phyloP scores from a whole-genome alignment of 2,329 filamentous ascomycete species.

The Chrysosporium queenslandicum region DNA sequence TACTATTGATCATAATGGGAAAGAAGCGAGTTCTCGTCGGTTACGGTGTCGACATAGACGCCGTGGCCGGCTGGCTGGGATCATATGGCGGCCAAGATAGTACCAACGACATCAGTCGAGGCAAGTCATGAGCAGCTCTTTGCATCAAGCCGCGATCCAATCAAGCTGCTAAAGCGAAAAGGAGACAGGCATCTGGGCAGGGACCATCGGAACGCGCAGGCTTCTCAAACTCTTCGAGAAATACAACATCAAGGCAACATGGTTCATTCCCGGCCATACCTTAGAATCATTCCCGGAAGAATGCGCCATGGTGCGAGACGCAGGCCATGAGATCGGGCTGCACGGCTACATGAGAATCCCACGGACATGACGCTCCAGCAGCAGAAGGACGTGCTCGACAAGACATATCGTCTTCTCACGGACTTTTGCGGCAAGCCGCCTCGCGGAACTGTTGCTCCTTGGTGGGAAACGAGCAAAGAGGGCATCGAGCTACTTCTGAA shows the following conservation, averaged over 20 bases:
- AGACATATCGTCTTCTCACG: slow-evolving; percentile 62
- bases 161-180: neutral
- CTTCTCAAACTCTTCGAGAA: slow-evolving; percentile 62
- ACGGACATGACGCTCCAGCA: slow-evolving; percentile 63
- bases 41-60: slow-evolving; percentile 65
- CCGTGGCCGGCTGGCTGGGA: slow-evolving; percentile 66
- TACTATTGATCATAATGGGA: slow-evolving; percentile 22
- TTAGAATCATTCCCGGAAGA: slow-evolving; percentile 59
- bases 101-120: slow-evolving; percentile 61
- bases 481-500: slow-evolving; percentile 43
- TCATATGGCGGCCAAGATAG: slow-evolving; percentile 65
- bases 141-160: neutral
- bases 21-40: slow-evolving; percentile 47
- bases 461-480: slow-evolving; percentile 63
- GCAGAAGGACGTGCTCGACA: slow-evolving; percentile 65
- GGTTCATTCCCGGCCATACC: slow-evolving; percentile 55
- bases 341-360: slow-evolving; percentile 72
- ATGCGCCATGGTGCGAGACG: slow-evolving; percentile 51
- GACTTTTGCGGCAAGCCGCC: slow-evolving; percentile 67
- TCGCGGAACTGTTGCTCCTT: slow-evolving; percentile 61
- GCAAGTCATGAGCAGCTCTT: slow-evolving; percentile 29
- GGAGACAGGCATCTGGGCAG: slow-evolving; percentile 51
- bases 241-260: slow-evolving; percentile 60
- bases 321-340: slow-evolving; percentile 56
- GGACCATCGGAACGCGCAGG: slow-evolving; percentile 54